Conservation (phyloP, 2,329 filamentous ascomycete species). For the Alternaria arborescens region DNA sequence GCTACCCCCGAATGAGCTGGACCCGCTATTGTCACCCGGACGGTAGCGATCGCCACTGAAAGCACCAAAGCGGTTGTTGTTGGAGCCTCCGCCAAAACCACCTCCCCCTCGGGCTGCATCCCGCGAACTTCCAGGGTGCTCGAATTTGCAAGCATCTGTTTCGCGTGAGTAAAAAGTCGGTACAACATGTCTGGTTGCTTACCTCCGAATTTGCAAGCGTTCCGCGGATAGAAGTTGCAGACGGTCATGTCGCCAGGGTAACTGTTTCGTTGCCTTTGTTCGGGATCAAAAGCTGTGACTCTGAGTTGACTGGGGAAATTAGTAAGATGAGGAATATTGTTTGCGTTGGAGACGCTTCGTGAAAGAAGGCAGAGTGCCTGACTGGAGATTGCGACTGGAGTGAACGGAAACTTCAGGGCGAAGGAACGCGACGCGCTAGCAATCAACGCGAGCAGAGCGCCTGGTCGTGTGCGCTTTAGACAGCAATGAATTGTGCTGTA, state of each 20-base stretch:
- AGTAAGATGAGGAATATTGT: constrained; percentile 19
- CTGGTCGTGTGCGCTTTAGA: constrained; percentile 7
- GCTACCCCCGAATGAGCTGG: constrained; percentile 44
- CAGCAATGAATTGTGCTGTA: constrained; percentile 11
- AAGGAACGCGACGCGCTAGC: constrained; percentile 34
- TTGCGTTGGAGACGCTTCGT: constrained; percentile 9
- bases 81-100: constrained; percentile 29
- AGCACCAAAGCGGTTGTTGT: constrained; percentile 63
- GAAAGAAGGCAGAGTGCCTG: constrained; percentile 14
- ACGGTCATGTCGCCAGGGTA: constrained; percentile 51
- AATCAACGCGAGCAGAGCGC: constrained; percentile 23
- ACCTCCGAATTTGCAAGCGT: constrained; percentile 72
- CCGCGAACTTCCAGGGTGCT: constrained; percentile 62
- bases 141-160: constrained; percentile 66
- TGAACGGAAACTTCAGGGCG: constrained; percentile 25
- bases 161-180: constrained; percentile 16
- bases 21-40: constrained; percentile 38
- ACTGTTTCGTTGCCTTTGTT: background rate
- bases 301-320: constrained; percentile 24
- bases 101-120: constrained; percentile 37
- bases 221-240: constrained; percentile 72
- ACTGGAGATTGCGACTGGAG: constrained; percentile 14
- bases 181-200: constrained; percentile 31
- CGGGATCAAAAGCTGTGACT: background rate
- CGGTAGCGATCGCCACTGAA: constrained; percentile 51